Conservation (phyloP, 2,329 filamentous ascomycete species). For the Plectosphaerella cucumerina region DNA sequence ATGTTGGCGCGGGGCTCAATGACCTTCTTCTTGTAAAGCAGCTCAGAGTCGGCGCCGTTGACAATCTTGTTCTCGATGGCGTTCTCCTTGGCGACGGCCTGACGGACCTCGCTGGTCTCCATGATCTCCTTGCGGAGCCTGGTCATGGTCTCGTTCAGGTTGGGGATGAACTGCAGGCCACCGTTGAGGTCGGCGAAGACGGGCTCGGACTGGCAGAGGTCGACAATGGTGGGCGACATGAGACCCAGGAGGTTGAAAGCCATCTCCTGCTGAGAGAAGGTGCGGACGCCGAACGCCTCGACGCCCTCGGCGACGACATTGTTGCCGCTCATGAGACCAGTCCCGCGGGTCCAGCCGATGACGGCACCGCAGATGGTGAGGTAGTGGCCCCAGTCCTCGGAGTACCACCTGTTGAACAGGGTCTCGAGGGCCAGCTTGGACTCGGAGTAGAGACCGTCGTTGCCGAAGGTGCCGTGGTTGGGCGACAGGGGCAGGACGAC, state of each 20-base stretch:
- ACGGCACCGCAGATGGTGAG: constrained; percentile 97
- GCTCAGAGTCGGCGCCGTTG: constrained; percentile 89
- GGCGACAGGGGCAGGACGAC: constrained; percentile 94
- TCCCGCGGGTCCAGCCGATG: constrained; percentile 98
- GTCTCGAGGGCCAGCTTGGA: constrained; percentile 97
- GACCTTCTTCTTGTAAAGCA: constrained; percentile 89
- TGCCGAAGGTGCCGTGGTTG: constrained; percentile 98
- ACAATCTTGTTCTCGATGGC: constrained; percentile 96
- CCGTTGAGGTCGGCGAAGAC: constrained; percentile 98
- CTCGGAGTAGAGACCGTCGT: constrained; percentile 96
- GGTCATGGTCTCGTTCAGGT: constrained; percentile 91
- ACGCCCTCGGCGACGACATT: constrained; percentile 97
- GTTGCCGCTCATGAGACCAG: constrained; percentile 95
- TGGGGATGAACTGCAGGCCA: constrained; percentile 93
- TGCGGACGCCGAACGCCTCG: constrained; percentile 93
- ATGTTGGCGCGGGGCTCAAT: constrained; percentile 95
- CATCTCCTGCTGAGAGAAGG: constrained; percentile 99
- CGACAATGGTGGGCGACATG: constrained; percentile 90
- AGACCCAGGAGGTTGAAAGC: constrained; percentile 96
- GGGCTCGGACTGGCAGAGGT: constrained; percentile 91
- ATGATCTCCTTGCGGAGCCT: constrained; percentile 90
- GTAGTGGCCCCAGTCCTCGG: constrained; percentile 95
- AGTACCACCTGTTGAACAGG: constrained; percentile 97
- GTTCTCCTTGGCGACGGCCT: constrained; percentile 92
- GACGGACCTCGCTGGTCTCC: constrained; percentile 89